Evolutionary conservation across 306 rosid genomes (phyloP), one percentile per base, ranked within the genome.

Genomic region (Casuarina equisetifolia): DNA sequence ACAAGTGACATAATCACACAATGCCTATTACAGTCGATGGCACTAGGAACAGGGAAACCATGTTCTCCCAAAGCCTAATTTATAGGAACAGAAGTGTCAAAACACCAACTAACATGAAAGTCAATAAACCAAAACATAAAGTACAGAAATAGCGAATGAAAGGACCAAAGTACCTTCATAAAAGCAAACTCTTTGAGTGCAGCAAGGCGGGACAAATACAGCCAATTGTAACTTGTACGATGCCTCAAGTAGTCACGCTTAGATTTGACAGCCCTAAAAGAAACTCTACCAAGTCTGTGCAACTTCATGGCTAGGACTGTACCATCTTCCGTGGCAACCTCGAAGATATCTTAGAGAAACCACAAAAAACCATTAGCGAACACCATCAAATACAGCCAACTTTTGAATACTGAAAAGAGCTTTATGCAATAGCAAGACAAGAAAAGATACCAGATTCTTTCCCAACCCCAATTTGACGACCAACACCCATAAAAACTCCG

Each of bases 401-500:
- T 35, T 20, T 12, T 5, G 69, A 63, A 49, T 43, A 55, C 48
- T 36, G 35, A 40, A 68, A 59, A 36, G 72, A 17, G 45, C 32
- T 9, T 16, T 12, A 1, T 6, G 16, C 40, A 10, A 2, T 20
- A 73, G 67, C 50, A 42, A 66, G 50, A 17, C 5, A 40, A 32
- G 45, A 36, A 70, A 73, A 67, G 36, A 38, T 88, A 92, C 98
- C 97, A 59, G 98, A 94, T 81, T 94, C 98, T 85, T 94, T 94
- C 70, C 97, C 98, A 46, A 94, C 98, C 0, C 98, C 98, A 73
- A 94, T 92, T 78, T 94, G 97, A 45, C 98, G 95, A 57, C 98
- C 98, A 87, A 94, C 97, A 3, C 88, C 70, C 45, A 78, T 83
- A 83, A 94, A 89, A 20, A 92, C 98, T 76, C 97, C 95, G 58